Evolutionary conservation across 257 asterid species (phyloP).

Genomic region (Solanum dulcamara): DNA sequence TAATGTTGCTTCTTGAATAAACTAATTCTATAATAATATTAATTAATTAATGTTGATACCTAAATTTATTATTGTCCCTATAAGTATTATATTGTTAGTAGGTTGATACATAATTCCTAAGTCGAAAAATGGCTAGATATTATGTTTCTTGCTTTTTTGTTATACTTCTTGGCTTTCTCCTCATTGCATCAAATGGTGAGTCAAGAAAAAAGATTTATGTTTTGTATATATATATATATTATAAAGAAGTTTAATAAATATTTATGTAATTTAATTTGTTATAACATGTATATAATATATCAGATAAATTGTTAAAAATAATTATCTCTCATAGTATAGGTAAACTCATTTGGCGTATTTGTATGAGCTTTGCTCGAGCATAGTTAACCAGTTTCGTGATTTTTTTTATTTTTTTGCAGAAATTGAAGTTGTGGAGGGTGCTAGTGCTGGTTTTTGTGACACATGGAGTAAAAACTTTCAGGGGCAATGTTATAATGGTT

Average conservation of each 20-base stretch:
- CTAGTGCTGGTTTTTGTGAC: background rate
- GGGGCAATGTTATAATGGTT: background rate
- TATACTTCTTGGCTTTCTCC: background rate
- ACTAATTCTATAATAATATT: background rate
- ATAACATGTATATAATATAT: no score
- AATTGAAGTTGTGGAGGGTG: background rate
- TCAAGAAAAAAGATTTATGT: background rate
- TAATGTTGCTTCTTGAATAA: background rate
- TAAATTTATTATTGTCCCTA: background rate
- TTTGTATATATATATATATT: background rate
- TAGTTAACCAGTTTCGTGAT: background rate
- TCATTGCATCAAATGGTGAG: background rate
- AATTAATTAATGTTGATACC: background rate
- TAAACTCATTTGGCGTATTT: no score
- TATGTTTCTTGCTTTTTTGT: background rate
- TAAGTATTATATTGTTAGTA: background rate
- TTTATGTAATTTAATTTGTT: background rate
- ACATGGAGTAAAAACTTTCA: background rate
- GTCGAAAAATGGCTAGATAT: background rate
- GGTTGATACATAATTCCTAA: background rate
- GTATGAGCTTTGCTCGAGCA: background rate
- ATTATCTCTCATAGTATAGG: no score
- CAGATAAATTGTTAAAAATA: no score
- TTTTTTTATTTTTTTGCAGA: background rate
- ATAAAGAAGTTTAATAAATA: no score